phyloP scores from a whole-genome alignment of 2,329 filamentous ascomycete species.

The Xylaria sp. region DNA sequence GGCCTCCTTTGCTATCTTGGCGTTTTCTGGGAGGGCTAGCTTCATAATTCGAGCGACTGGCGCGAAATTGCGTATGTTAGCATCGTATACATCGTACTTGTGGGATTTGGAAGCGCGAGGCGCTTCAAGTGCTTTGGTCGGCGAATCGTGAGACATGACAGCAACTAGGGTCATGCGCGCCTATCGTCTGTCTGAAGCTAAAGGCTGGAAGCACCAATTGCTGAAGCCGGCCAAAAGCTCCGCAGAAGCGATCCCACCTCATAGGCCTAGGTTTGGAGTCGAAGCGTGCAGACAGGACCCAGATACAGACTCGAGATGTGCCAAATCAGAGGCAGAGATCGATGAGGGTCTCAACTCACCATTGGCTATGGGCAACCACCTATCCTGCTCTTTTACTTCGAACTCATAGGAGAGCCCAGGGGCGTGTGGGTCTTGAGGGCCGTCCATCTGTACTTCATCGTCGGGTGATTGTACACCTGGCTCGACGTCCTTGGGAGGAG shows the following conservation, averaged over 20 bases:
- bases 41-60: constrained; percentile 99
- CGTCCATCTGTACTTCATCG: constrained; percentile 94
- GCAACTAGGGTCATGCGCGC: constrained; percentile 42
- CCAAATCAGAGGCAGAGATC: constrained; percentile 54
- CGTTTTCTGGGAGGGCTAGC: constrained; percentile 93
- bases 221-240: constrained; percentile 45
- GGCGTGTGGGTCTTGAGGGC: constrained; percentile 77
- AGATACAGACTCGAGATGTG: constrained; percentile 51
- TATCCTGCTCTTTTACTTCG: constrained; percentile 98
- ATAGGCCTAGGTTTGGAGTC: constrained; percentile 35
- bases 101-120: constrained; percentile 54
- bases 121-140: constrained; percentile 57
- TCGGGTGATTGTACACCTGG: constrained; percentile 90
- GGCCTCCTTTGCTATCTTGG: constrained; percentile 98
- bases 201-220: constrained; percentile 47
- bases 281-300: constrained; percentile 40
- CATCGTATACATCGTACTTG: constrained; percentile 68
- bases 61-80: constrained; percentile 93
- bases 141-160: constrained; percentile 65
- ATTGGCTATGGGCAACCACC: constrained; percentile 99
- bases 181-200: constrained; percentile 47
- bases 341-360: constrained; percentile 71
- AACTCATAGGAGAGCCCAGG: constrained; percentile 85
- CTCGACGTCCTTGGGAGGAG: constrained; percentile 94
- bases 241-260: constrained; percentile 57